phyloP scores from a whole-genome alignment of 2,329 filamentous ascomycete genomes.

The Lachnellula arida region DNA sequence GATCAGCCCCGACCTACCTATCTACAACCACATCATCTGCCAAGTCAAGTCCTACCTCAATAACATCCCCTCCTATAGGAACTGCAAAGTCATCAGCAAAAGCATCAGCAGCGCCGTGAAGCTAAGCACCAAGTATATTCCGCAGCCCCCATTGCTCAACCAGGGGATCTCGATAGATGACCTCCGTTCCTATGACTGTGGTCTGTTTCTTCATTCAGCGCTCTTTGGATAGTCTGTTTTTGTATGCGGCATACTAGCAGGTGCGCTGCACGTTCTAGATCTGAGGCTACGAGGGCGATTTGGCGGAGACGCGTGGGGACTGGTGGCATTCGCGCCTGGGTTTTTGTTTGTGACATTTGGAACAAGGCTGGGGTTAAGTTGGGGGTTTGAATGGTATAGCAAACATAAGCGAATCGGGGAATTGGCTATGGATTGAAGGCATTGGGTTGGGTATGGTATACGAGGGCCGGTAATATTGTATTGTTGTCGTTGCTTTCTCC shows the following conservation, averaged over 20 bases:
- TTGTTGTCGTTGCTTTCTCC: no score
- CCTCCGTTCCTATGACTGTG: constrained; percentile 14
- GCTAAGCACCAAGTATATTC: constrained; percentile 17
- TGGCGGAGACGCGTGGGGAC: constrained; percentile 19
- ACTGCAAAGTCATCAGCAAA: constrained; percentile 23
- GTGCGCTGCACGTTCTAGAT: constrained; percentile 14
- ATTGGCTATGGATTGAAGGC: no score
- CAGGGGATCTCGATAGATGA: constrained; percentile 16
- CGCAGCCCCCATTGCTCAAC: constrained; percentile 22
- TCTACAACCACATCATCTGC: not conserved
- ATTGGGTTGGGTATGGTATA: no score
- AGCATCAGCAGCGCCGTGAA: not conserved
- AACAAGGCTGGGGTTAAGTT: not conserved
- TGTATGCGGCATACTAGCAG: constrained; percentile 7
- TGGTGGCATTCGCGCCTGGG: not conserved
- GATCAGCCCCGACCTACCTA: not conserved
- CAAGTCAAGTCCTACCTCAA: constrained; percentile 34
- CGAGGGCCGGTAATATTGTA: no score
- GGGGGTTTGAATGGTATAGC: not conserved
- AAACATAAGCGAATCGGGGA: no score
- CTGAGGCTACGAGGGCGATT: constrained; percentile 18
- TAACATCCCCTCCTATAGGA: constrained; percentile 39
- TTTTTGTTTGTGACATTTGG: not conserved
- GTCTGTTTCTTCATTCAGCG: constrained; percentile 7
- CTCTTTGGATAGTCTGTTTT: not conserved